Base-by-base conservation (phyloP, 805 yeast genomes). In the Saturnispora serradocipensis region DNA sequence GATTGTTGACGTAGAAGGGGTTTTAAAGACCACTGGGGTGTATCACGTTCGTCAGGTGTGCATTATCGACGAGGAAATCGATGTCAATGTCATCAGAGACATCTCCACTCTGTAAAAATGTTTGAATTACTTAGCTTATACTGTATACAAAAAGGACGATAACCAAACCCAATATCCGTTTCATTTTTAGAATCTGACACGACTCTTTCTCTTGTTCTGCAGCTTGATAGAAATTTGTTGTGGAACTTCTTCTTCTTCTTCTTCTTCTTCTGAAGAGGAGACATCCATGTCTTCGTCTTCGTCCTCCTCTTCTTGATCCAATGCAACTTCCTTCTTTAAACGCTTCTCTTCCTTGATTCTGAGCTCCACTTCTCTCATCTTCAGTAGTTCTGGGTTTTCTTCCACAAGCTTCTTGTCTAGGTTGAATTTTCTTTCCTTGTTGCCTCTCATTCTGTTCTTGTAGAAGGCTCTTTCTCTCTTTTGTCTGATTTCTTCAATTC, bases 371-470 rank as follows among this genome's bases (percentile, higher is more conserved):
- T 89, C 97, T 76, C 97, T 86, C 78, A 88, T 81, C 70, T 81
- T 86, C 72, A 93, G 77, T 67, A 91, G 74, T 67, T 86, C 96
- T 60, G 96, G 96, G 73, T 93, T 81, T 53, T 80, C 73, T 66
- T 84, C 96, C 46, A 93, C 93, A 66, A 93, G 77, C 72, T 88
- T 88, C 73, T 82, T 82, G 72, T 93, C 99, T 53, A 85, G 75
- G 51, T 82, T 88, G 64, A 88, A 76, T 69, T 86, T 86, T 69
- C 82, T 81, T 60, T 86, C 97, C 72, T 83, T 86, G 74, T 93
- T 93, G 58, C 97, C 97, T 72, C 86, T 88, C 99, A 93, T 93
- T 82, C 99, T 86, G 75, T 90, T 89, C 88, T 90, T 91, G 77
- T 88, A 93, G 89, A 93, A 93, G 15, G 98, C 97, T 67, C 95